Conservation (phyloP, 2,329 filamentous ascomycete species). For the Didymosphaeria variabile region DNA sequence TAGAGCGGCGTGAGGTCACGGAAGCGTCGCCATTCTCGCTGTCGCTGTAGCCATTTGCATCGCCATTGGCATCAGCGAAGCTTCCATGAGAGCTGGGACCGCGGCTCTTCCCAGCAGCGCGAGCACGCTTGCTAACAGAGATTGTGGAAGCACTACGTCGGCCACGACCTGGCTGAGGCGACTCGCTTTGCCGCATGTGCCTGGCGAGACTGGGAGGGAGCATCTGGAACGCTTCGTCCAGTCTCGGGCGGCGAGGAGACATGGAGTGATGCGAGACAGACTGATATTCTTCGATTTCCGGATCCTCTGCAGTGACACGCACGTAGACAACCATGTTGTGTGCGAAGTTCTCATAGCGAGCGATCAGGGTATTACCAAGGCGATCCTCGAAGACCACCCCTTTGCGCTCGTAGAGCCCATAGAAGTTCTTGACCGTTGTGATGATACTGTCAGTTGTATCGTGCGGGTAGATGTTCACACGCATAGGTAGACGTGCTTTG, state of each 20-base stretch:
- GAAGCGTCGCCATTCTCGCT: slow-evolving; percentile 83
- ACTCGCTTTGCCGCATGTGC: slow-evolving; percentile 77
- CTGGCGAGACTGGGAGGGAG: slow-evolving; percentile 68
- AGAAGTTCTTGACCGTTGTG: slow-evolving; percentile 98
- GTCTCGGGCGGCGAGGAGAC: slow-evolving; percentile 64
- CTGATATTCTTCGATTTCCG: slow-evolving; percentile 56
- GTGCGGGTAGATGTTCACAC: slow-evolving; percentile 91
- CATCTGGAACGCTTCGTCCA: slow-evolving; percentile 72
- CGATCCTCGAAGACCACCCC: slow-evolving; percentile 96
- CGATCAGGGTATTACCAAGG: slow-evolving; percentile 88
- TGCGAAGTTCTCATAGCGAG: slow-evolving; percentile 92
- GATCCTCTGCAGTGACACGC: slow-evolving; percentile 73
- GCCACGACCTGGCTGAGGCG: slow-evolving; percentile 73
- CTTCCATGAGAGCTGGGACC: slow-evolving; percentile 67
- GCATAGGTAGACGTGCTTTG: slow-evolving; percentile 80
- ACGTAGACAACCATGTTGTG: slow-evolving; percentile 95
- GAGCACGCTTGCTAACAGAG: slow-evolving; percentile 67
- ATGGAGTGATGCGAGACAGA: slow-evolving; percentile 60
- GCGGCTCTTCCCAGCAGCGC: slow-evolving; percentile 73
- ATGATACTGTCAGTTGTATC: slow-evolving; percentile 98
- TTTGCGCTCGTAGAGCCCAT: slow-evolving; percentile 84
- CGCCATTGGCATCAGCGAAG: slow-evolving; percentile 66
- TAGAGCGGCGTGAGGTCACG: slow-evolving; percentile 75
- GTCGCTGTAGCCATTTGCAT: slow-evolving; percentile 83
- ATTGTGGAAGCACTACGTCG: slow-evolving; percentile 82